These are phyloP conservation scores for Phaffia tasmanica DNA, from an alignment of 768 basidiomycete species.

Conservation along the genomic window DNA sequence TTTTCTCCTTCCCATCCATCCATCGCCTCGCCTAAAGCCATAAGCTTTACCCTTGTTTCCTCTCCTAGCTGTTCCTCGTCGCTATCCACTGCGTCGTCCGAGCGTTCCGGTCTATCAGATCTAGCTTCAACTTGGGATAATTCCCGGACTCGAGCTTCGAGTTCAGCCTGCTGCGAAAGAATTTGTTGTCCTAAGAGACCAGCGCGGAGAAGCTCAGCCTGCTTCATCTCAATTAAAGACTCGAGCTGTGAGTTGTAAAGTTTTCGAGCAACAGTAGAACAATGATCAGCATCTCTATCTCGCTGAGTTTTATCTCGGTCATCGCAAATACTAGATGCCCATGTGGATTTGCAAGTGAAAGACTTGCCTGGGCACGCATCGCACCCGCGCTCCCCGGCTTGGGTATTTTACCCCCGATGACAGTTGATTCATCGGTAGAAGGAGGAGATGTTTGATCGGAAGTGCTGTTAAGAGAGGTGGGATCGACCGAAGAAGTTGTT, in stretches of 20 bases:
- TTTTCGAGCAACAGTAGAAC: background rate
- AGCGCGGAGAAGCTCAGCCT: conserved; percentile 80
- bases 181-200: conserved; percentile 88
- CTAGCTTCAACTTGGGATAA: conserved; percentile 48
- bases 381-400: conserved; percentile 23
- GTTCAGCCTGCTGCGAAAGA: conserved; percentile 81
- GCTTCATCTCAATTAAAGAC: conserved; percentile 45
- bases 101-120: background rate
- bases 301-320: background rate
- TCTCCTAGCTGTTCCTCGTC: conserved; percentile 26
- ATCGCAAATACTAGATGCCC: background rate
- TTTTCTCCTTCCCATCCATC: conserved; percentile 35
- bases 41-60: conserved; percentile 30
- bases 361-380: conserved; percentile 19
- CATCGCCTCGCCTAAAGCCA: conserved; percentile 34
- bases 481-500: too few relatives aligned
- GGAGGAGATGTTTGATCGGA: too few relatives aligned
- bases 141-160: conserved; percentile 75
- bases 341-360: background rate
- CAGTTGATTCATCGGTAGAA: background rate
- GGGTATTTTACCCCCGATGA: background rate
- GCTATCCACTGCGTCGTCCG: conserved; percentile 31
- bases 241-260: background rate
- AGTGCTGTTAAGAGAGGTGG: too few relatives aligned
- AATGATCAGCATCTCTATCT: background rate